These are phyloP conservation scores for Nigrospora sphaerica DNA, from an alignment of 2,329 filamentous ascomycete genomes.

Conservation along the genomic window DNA sequence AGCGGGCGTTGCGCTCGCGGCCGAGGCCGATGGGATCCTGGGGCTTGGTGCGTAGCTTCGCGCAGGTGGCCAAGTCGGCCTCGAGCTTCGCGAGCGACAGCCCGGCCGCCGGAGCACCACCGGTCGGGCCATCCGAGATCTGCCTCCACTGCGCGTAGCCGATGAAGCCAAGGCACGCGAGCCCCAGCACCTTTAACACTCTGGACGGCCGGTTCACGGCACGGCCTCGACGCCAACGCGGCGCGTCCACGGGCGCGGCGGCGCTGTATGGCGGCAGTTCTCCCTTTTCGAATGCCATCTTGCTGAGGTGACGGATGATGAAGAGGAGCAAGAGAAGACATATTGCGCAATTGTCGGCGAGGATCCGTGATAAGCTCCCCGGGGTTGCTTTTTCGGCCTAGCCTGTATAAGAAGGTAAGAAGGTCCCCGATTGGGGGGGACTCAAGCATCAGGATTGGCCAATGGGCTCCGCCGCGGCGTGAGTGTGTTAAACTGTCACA, in stretches of 20 bases:
- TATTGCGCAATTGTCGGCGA: not conserved
- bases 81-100: slow-evolving; percentile 47
- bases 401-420: not conserved
- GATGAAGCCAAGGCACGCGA: slow-evolving; percentile 43
- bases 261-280: slow-evolving; percentile 38
- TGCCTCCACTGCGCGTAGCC: slow-evolving; percentile 43
- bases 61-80: slow-evolving; percentile 48
- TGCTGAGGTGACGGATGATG: not conserved
- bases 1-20: slow-evolving; percentile 54
- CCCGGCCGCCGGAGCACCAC: slow-evolving; percentile 6
- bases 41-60: slow-evolving; percentile 46
- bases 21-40: slow-evolving; percentile 47
- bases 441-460: too few relatives aligned
- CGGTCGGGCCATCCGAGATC: slow-evolving; percentile 11
- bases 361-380: not conserved
- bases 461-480: too few relatives aligned
- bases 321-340: not conserved
- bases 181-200: slow-evolving; percentile 31
- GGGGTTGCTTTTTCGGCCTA: not conserved
- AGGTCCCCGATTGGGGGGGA: too few relatives aligned
- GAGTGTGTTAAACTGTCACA: too few relatives aligned
- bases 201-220: slow-evolving; percentile 33
- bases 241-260: slow-evolving; percentile 13
- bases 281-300: slow-evolving; percentile 30
- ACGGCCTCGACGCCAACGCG: slow-evolving; percentile 18